Conservation (phyloP, 2,329 filamentous ascomycete genomes). For the Aschersonia sp. region DNA sequence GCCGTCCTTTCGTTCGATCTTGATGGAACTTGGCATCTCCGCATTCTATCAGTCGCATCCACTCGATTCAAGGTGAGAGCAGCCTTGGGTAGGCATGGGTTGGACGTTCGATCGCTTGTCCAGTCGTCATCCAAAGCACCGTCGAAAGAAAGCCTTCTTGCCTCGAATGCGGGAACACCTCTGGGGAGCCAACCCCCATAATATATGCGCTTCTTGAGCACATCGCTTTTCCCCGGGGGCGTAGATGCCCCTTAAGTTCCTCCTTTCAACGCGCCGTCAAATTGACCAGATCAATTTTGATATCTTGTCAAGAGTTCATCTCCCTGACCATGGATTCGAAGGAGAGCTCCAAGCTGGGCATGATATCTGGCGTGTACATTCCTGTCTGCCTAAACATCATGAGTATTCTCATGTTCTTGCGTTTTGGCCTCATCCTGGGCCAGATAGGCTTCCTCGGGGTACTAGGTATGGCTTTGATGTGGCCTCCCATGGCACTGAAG, state of each 20-base stretch:
- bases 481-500: neutral
- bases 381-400: slow-evolving; percentile 81
- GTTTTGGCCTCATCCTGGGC: slow-evolving; percentile 74
- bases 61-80: too few relatives aligned
- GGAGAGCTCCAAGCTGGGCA: slow-evolving; percentile 51
- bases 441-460: slow-evolving; percentile 69
- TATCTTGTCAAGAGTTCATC: slow-evolving; percentile 1
- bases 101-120: neutral
- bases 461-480: slow-evolving; percentile 38
- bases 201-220: too few relatives aligned
- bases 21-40: neutral
- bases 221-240: too few relatives aligned
- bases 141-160: too few relatives aligned
- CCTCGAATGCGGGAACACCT: too few relatives aligned
- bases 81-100: too few relatives aligned
- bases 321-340: slow-evolving; percentile 17
- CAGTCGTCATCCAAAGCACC: too few relatives aligned
- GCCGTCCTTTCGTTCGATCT: neutral
- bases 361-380: slow-evolving; percentile 68
- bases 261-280: neutral
- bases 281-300: neutral
- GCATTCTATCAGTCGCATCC: too few relatives aligned
- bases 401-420: slow-evolving; percentile 83
- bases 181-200: too few relatives aligned
- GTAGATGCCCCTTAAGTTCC: neutral